phyloP scores from a whole-genome alignment of 768 basidiomycete species.

The Xerocomellus chrysenteron region DNA sequence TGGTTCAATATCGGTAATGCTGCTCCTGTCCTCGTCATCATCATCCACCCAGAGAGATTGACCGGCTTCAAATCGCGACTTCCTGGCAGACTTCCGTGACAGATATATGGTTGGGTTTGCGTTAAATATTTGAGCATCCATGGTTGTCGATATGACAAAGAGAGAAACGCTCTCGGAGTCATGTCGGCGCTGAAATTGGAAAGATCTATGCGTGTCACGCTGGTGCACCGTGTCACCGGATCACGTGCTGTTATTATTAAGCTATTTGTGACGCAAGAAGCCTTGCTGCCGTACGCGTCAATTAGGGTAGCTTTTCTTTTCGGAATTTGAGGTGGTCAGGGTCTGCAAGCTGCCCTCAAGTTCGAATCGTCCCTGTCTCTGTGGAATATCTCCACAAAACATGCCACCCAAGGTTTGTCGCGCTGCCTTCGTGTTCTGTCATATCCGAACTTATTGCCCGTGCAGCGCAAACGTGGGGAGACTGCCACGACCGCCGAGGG shows the following conservation, averaged over 20 bases:
- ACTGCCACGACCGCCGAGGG: slow-evolving; percentile 31
- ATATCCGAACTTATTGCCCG: slow-evolving; percentile 13
- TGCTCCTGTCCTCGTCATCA: slow-evolving; percentile 38
- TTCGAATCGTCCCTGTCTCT: background rate
- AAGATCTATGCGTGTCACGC: slow-evolving; percentile 21
- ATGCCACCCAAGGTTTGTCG: slow-evolving; percentile 41
- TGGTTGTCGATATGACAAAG: slow-evolving; percentile 22
- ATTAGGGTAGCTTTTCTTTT: slow-evolving; percentile 16
- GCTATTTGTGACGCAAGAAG: slow-evolving; percentile 7
- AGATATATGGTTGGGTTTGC: slow-evolving; percentile 85
- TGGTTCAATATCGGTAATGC: slow-evolving; percentile 47
- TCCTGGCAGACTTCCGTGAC: slow-evolving; percentile 45
- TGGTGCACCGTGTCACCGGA: slow-evolving; percentile 10
- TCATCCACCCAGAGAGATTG: slow-evolving; percentile 65
- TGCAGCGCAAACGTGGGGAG: slow-evolving; percentile 60
- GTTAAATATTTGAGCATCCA: slow-evolving; percentile 72
- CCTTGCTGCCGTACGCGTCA: slow-evolving; percentile 13
- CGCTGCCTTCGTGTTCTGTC: background rate
- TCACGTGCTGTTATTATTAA: slow-evolving; percentile 17
- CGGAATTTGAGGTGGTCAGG: slow-evolving; percentile 3
- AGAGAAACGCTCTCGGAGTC: background rate
- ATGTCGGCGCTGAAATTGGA: background rate
- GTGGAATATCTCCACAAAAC: background rate
- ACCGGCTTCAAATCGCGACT: slow-evolving; percentile 37
- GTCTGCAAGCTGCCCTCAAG: background rate